Percentiles rank a stretch among this genome's conserved stretches.
Conservation (phyloP, 768 basidiomycete genomes). For the Astraeus odoratus region DNA sequence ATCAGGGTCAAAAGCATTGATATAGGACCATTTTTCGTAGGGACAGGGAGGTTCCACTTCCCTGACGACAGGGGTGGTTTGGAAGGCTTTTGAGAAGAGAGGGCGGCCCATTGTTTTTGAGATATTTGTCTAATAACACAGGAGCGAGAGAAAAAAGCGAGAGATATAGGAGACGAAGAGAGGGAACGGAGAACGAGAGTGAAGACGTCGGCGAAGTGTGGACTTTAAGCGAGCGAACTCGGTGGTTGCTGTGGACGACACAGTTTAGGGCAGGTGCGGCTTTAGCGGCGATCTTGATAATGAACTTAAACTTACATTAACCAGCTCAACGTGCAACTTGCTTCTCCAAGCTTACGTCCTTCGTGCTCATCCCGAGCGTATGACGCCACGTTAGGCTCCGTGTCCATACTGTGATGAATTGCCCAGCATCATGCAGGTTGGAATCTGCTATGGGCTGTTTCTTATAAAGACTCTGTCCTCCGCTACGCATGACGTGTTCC, state of each 20-base stretch:
- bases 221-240: constrained; percentile 11
- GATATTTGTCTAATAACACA: constrained; percentile 23
- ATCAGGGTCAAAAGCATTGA: constrained; percentile 72
- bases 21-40: constrained; percentile 56
- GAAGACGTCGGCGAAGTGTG: background rate
- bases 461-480: too few species aligned
- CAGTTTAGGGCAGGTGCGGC: constrained; percentile 31
- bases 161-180: constrained; percentile 6
- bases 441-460: too few species aligned
- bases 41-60: constrained; percentile 33
- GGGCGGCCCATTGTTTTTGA: constrained; percentile 47
- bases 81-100: constrained; percentile 45
- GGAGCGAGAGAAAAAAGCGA: background rate
- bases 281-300: constrained; percentile 17
- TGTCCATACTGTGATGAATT: too few species aligned
- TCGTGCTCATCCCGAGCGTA: too few species aligned
- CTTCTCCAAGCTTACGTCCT: too few species aligned
- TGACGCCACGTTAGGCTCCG: too few species aligned
- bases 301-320: background rate
- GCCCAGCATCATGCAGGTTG: too few species aligned
- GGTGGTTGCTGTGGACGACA: background rate
- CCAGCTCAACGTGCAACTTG: too few species aligned
- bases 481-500: too few species aligned
- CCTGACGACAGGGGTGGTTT: constrained; percentile 32
- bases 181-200: constrained; percentile 1